Evolutionary conservation across 2,329 filamentous ascomycete species (phyloP).

Genomic region (Ascochyta koolunga): DNA sequence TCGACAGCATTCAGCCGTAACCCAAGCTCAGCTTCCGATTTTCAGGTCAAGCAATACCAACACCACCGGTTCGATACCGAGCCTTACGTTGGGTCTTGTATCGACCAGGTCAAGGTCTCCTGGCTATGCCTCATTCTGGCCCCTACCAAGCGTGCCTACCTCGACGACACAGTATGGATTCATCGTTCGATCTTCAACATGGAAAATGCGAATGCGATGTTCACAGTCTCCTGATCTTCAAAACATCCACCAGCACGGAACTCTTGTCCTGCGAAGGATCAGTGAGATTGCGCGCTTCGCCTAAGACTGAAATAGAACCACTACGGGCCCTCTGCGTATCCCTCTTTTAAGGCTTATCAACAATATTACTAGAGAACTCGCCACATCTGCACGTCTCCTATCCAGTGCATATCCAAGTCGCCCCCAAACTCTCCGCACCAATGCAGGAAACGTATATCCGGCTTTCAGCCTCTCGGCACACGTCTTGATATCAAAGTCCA

Average conservation of each 20-base stretch:
- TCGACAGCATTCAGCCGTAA: not conserved
- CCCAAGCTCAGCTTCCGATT: not conserved
- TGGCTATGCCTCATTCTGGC: not conserved
- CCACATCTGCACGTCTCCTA: constrained; percentile 2
- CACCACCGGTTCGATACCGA: constrained; percentile 9
- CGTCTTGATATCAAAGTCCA: not conserved
- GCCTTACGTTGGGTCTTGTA: constrained; percentile 10
- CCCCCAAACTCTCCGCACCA: not conserved
- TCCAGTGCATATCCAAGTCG: not conserved
- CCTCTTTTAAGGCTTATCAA: not conserved
- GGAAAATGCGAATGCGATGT: not conserved
- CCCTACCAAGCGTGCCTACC: not conserved
- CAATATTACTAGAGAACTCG: not conserved
- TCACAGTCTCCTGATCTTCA: not conserved
- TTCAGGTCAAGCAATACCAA: constrained; percentile 2
- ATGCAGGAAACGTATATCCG: not conserved
- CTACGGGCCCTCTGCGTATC: constrained; percentile 1
- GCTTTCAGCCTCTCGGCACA: constrained; percentile 6
- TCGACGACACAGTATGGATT: not conserved
- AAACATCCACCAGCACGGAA: not conserved
- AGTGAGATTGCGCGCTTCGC: constrained; percentile 1
- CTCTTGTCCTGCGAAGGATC: not conserved
- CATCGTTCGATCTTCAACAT: not conserved
- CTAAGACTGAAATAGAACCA: constrained; percentile 8
- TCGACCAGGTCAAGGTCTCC: constrained; percentile 2